Evolutionary conservation across 2,329 filamentous ascomycete species (phyloP), one percentile per base, ranked within the genome.

Genomic region (Metarhizium sp.): DNA sequence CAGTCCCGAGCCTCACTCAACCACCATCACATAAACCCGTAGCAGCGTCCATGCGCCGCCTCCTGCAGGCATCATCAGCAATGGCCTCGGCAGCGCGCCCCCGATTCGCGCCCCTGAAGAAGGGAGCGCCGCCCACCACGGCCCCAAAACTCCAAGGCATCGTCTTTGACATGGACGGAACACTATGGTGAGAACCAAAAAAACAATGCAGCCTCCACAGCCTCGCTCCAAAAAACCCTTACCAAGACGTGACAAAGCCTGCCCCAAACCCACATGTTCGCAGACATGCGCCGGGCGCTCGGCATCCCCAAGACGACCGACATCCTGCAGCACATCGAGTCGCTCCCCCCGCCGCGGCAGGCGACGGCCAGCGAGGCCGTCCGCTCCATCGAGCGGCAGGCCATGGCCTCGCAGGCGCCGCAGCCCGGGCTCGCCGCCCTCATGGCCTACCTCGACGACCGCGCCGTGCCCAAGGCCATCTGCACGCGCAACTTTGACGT

Each of bases 191-290:
- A 61, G 66, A 54, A 20, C 38, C 25, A 45, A 8, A 16, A 0
- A 45, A 10, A 10, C 6, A 11, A 18, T 25, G 25, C 25, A 25
- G 25, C 25, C 25, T 25, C 25, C 25, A 25, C 25, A 25, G 25
- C 25, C 25, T 25, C 25, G 25, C 25, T 25, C 25, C 25, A 25
- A 4, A 25, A 25, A 25, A 25, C 25, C 25, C 25, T 25, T 25
- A 25, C 25, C 25, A 25, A 25, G 25, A 25, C 1, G 25, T 25
- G 25, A 25, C 25, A 47, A 59, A 95, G 91, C 68, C 75, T 92
- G 56, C 92, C 92, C 0, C 92, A 97, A 72, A 94, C 88, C 63
- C 90, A 96, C 79, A 99, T 97, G 92, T 97, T 97, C 72, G 70
- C 73, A 20, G 80, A 95, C 66, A 97, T 99, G 92, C 86, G 86